Evolutionary conservation across 176 grass and related monocot genomes (phyloP), one percentile per base, ranked within the genome.

Genomic region (Urochloa ruziziensis): DNA sequence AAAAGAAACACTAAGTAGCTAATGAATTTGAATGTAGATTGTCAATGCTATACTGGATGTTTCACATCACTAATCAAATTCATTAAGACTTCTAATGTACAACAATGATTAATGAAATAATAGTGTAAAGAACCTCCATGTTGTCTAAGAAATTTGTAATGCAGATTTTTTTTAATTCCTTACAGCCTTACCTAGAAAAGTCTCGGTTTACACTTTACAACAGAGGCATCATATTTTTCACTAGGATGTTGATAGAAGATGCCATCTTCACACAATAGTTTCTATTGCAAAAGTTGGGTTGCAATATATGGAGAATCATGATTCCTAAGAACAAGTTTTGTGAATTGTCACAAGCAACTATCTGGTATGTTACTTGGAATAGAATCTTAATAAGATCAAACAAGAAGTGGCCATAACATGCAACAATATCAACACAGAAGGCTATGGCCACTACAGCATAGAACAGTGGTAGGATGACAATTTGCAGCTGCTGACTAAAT

Each of bases 91-190:
- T 89, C 51, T 40, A 61, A 74, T 15, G 51, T 43, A 13, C 49
- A 75, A 67, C 40, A 25, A 36, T 49, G 70, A 34, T 74, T 48
- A 80, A 52, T 8, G 15, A 75, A 87, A 62, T 9, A 62, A 73
- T 56, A 69, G 68, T 49, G 16, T 49, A 73, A 72, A 49, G 1
- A 27, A 59, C 32, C 34, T 48, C 40, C n/a, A 28, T 70, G 63
- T 34, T 23, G 5, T 67, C 61, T 46, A 29, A 73, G 54, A 80
- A 86, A 43, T 8, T 56, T 57, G 27, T 56, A 24, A 42, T 52
- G 16, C 58, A 51, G 10, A 10, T 24, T 32, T 21, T 60, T n/a
- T 65, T 32, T 87, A 36, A 76, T 33, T 25, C 62, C 24, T n/a
- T 18, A 58, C 43, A 25, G 42, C 25, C 25, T 70, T 46, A 17